Percentiles rank a stretch among this genome's conserved stretches.
Conservation (phyloP, 768 basidiomycete species). For the Lactarius trivialis region DNA sequence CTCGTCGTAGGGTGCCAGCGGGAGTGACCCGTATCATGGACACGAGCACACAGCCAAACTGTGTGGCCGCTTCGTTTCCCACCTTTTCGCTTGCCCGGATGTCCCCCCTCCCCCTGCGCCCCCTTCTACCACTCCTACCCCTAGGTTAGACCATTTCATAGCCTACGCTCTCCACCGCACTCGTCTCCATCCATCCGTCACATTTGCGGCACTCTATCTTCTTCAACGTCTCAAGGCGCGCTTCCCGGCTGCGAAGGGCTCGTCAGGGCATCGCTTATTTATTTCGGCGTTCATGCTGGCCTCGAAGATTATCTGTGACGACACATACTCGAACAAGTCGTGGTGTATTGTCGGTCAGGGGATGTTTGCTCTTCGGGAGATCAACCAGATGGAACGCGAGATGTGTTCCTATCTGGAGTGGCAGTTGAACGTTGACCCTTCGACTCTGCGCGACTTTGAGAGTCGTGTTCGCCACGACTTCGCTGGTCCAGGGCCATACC, state of each 20-base stretch:
- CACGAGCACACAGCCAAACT: slow-evolving; percentile 67
- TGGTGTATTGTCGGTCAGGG: slow-evolving; percentile 60
- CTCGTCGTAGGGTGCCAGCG: slow-evolving; percentile 14
- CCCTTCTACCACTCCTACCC: slow-evolving; percentile 28
- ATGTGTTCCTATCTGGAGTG: slow-evolving; percentile 93
- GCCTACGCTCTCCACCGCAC: slow-evolving; percentile 84
- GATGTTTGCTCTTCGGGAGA: slow-evolving; percentile 69
- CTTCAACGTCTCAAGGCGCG: slow-evolving; percentile 82
- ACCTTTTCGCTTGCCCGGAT: slow-evolving; percentile 83
- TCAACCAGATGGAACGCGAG: slow-evolving; percentile 96
- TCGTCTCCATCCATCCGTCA: slow-evolving; percentile 51
- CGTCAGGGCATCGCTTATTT: slow-evolving; percentile 84
- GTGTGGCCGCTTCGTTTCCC: slow-evolving; percentile 73
- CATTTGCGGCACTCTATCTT: slow-evolving; percentile 57
- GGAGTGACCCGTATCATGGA: slow-evolving; percentile 59
- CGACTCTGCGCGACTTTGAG: slow-evolving; percentile 56
- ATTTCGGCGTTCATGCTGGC: slow-evolving; percentile 93
- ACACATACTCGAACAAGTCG: slow-evolving; percentile 62
- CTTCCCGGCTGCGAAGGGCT: slow-evolving; percentile 88
- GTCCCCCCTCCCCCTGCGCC: slow-evolving; percentile 45
- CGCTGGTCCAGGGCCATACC: slow-evolving; percentile 47
- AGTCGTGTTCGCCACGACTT: slow-evolving; percentile 56
- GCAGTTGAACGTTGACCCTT: slow-evolving; percentile 72
- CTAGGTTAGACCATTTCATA: slow-evolving; percentile 69
- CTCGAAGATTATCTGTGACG: slow-evolving; percentile 65